phyloP scores from a whole-genome alignment of 192 early-diverging fungal genomes.

The Umbelopsis ramanniana region DNA sequence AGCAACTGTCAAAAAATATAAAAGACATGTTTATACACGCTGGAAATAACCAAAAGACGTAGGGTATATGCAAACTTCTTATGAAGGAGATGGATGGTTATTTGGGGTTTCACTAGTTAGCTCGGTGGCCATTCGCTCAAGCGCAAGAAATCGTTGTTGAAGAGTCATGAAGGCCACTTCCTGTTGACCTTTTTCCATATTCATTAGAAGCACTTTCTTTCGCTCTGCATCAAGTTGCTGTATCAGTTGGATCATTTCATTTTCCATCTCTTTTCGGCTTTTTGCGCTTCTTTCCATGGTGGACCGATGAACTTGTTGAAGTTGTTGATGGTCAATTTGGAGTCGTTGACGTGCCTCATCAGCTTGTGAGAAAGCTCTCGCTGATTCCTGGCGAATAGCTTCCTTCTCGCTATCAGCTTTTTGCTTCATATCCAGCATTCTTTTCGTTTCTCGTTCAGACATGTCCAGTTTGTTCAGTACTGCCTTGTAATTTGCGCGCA shows the following conservation, averaged over 20 bases:
- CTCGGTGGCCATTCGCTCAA: background rate
- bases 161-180: background rate
- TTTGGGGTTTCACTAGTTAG: background rate
- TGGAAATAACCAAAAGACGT: background rate
- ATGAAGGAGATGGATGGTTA: background rate
- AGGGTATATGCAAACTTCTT: background rate
- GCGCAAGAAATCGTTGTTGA: background rate
- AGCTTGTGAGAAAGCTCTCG: background rate
- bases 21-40: too few relatives aligned
- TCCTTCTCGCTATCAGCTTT: background rate
- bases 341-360: background rate
- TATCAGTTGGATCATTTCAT: background rate
- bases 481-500: background rate
- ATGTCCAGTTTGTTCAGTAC: background rate
- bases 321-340: background rate
- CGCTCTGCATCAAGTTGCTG: background rate
- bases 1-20: too few relatives aligned
- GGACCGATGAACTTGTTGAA: background rate
- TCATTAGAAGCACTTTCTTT: background rate
- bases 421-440: slow-evolving; percentile 3
- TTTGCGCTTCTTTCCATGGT: background rate
- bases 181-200: background rate
- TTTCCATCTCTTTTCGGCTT: slow-evolving; percentile 6
- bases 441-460: background rate
- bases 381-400: background rate